Percentiles rank a stretch among this genome's conserved stretches.
Conservation (phyloP, 139 green algal species). For the Chlamydomonas asymmetrica region DNA sequence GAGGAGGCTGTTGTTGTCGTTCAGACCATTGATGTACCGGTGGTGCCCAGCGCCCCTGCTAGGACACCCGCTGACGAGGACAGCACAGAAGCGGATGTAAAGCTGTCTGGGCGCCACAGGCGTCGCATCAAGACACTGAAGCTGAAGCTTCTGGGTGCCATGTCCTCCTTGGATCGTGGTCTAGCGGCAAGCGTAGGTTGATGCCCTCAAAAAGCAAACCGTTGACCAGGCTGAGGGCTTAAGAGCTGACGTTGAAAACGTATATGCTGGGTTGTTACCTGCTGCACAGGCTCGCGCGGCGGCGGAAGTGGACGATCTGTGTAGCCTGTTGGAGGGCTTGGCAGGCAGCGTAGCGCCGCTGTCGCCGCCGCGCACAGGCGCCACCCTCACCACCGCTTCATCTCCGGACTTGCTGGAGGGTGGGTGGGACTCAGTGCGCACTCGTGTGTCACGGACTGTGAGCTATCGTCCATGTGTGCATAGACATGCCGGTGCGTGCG, state of each 20-base stretch:
- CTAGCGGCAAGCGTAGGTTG: slow-evolving; percentile 45
- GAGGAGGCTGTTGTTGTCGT: too few relatives aligned
- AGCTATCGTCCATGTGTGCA: too few relatives aligned
- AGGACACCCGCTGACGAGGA: too few relatives aligned
- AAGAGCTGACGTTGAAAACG: background rate
- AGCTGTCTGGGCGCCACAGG: too few relatives aligned
- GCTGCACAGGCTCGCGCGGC: slow-evolving; percentile 22
- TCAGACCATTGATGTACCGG: too few relatives aligned
- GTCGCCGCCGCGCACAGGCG: background rate
- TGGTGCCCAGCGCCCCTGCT: too few relatives aligned
- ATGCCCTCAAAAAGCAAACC: background rate
- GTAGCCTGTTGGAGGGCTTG: slow-evolving; percentile 20
- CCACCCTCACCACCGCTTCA: too few relatives aligned
- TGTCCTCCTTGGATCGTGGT: slow-evolving; percentile 56
- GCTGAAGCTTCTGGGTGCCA: slow-evolving; percentile 38
- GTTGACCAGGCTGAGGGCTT: background rate
- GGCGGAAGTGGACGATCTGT: slow-evolving; percentile 30
- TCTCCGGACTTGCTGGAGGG: too few relatives aligned
- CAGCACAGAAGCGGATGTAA: too few relatives aligned
- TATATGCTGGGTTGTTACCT: background rate
- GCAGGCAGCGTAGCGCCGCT: slow-evolving; percentile 7
- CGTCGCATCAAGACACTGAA: slow-evolving; percentile 20
- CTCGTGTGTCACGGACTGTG: too few relatives aligned
- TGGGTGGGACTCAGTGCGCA: too few relatives aligned
- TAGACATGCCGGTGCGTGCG: too few relatives aligned